Conservation (phyloP, 2,329 filamentous ascomycete genomes). For the Sphaerulina vaccinii region DNA sequence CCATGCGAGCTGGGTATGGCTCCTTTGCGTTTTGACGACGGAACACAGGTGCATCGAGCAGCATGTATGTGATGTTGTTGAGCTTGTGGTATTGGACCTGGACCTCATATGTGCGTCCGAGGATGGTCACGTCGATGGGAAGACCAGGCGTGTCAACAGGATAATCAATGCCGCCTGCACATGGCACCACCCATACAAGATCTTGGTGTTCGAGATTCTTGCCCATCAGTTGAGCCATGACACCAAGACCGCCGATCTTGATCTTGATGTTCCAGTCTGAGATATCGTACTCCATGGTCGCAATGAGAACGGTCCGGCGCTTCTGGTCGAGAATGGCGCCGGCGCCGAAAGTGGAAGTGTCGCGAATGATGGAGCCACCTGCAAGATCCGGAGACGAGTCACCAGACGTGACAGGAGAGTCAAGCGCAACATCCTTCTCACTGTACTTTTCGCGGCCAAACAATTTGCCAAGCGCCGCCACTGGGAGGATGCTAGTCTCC, state of each 20-base stretch:
- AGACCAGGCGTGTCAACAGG: constrained; percentile 59
- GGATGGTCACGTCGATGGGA: constrained; percentile 62
- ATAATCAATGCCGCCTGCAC: constrained; percentile 63
- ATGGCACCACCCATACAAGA: constrained; percentile 56
- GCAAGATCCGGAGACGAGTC: constrained; percentile 20
- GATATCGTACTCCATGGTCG: constrained; percentile 71
- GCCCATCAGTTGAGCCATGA: constrained; percentile 69
- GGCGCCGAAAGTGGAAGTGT: constrained; percentile 26
- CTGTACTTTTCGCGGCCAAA: constrained; percentile 28
- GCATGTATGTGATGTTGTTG: constrained; percentile 66
- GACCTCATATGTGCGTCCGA: constrained; percentile 61
- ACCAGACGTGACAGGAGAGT: constrained; percentile 12
- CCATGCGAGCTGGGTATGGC: constrained; percentile 67
- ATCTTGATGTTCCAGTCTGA: constrained; percentile 69
- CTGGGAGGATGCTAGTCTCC: constrained; percentile 42
- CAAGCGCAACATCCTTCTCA: constrained; percentile 27
- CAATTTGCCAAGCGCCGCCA: constrained; percentile 25
- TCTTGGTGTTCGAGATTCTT: constrained; percentile 64
- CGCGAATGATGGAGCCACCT: constrained; percentile 26
- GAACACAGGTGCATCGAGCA: constrained; percentile 66
- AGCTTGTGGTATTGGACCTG: constrained; percentile 63
- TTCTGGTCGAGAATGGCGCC: constrained; percentile 30
- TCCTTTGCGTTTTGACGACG: constrained; percentile 62
- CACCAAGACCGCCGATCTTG: constrained; percentile 68
- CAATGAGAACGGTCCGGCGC: constrained; percentile 61